These are phyloP conservation scores for Stagonosporopsis rhizophila DNA, from an alignment of 2,329 filamentous ascomycete species.

Conservation along the genomic window DNA sequence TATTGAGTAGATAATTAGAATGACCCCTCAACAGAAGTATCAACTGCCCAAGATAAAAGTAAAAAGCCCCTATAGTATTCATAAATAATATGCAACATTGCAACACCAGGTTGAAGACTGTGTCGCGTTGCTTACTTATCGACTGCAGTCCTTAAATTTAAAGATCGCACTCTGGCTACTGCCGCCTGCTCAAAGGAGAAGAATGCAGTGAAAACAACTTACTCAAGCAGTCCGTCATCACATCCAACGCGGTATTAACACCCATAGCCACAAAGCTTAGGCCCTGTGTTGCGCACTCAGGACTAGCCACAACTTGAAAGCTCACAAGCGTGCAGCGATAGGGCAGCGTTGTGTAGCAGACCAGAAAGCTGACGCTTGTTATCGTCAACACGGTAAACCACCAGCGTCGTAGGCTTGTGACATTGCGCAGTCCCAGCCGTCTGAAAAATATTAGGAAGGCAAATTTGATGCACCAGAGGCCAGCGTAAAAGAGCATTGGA, in stretches of 20 bases:
- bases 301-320: slow-evolving; percentile 8
- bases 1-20: background rate
- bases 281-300: slow-evolving; percentile 12
- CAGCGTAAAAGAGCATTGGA: slow-evolving; percentile 20
- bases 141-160: no score
- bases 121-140: no score
- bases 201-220: slow-evolving; percentile 4
- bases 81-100: no score
- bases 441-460: slow-evolving; percentile 26
- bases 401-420: slow-evolving; percentile 1
- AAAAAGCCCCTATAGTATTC: no score
- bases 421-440: slow-evolving; percentile 6
- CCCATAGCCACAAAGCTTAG: slow-evolving; percentile 15
- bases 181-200: no score
- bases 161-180: no score
- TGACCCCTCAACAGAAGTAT: no score
- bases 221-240: slow-evolving; percentile 24
- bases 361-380: slow-evolving; percentile 10
- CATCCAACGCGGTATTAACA: slow-evolving; percentile 21
- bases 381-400: slow-evolving; percentile 14
- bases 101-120: no score
- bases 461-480: slow-evolving; percentile 24
- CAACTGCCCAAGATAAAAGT: no score
- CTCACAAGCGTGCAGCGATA: slow-evolving; percentile 19
- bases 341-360: slow-evolving; percentile 13